Conservation (phyloP, 306 rosid species). For the Fagus sylvatica region DNA sequence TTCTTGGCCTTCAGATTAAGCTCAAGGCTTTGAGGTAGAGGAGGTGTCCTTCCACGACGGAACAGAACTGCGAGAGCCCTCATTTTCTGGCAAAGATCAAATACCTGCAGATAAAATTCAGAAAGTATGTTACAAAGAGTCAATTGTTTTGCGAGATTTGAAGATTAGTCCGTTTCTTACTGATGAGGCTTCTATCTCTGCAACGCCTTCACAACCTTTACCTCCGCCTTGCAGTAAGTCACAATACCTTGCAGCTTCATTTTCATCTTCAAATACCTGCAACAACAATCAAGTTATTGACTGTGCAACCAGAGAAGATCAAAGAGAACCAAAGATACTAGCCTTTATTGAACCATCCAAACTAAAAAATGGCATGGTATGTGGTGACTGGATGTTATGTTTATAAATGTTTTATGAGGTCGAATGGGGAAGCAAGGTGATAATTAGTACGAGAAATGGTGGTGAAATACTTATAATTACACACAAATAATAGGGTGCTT, state of each 20-base stretch:
- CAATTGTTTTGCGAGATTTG: neutral
- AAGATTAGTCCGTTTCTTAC: conserved; percentile 43
- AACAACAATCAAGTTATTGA: neutral
- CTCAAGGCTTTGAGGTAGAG: conserved; percentile 85
- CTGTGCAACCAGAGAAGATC: neutral
- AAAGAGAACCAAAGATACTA: neutral
- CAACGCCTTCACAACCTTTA: conserved; percentile 93
- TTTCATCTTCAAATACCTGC: conserved; percentile 94
- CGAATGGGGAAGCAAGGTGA: neutral
- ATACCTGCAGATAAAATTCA: conserved; percentile 48
- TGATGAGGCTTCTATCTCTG: conserved; percentile 96
- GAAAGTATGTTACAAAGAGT: conserved; percentile 11
- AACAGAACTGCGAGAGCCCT: conserved; percentile 93
- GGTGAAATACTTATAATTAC: neutral
- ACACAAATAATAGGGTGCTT: neutral
- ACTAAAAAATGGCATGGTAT: neutral
- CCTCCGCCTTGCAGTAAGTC: conserved; percentile 95
- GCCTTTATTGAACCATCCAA: neutral
- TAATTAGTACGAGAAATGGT: neutral
- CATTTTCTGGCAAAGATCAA: conserved; percentile 86
- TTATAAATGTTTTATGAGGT: neutral
- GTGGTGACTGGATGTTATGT: neutral
- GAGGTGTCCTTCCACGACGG: conserved; percentile 93
- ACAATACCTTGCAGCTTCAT: conserved; percentile 85
- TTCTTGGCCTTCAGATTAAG: conserved; percentile 77